These are phyloP conservation scores for Gigaspora rosea DNA, from an alignment of 192 early-diverging fungal genomes.

Conservation along the genomic window DNA sequence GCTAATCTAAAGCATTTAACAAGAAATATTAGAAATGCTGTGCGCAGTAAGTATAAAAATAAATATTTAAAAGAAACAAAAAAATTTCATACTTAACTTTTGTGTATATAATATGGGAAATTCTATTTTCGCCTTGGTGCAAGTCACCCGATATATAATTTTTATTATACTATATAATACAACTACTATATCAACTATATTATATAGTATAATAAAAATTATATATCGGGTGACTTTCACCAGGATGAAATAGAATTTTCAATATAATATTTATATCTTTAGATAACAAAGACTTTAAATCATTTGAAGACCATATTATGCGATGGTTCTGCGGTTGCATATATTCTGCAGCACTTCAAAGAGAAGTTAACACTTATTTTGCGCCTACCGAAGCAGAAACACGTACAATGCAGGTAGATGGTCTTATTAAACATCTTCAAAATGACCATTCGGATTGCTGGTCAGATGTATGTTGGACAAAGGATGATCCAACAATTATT, in stretches of 20 bases:
- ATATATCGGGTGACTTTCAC: too few species aligned
- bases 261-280: too few species aligned
- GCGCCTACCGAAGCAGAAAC: background rate
- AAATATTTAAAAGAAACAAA: background rate
- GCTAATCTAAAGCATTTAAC: background rate
- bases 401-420: background rate
- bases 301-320: constrained; percentile 5
- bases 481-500: background rate
- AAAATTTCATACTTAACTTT: background rate
- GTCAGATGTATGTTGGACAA: background rate
- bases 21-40: background rate
- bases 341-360: background rate
- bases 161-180: too few species aligned
- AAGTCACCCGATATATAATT: too few species aligned
- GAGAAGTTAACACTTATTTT: background rate
- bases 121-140: too few species aligned
- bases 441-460: background rate
- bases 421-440: background rate
- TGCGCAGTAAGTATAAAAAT: background rate
- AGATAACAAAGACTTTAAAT: background rate
- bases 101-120: too few species aligned
- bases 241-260: too few species aligned
- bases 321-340: background rate
- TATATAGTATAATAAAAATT: too few species aligned
- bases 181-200: too few species aligned